These are phyloP conservation scores for Cicer cuneatum DNA, from an alignment of 306 rosid genomes.

Conservation along the genomic window DNA sequence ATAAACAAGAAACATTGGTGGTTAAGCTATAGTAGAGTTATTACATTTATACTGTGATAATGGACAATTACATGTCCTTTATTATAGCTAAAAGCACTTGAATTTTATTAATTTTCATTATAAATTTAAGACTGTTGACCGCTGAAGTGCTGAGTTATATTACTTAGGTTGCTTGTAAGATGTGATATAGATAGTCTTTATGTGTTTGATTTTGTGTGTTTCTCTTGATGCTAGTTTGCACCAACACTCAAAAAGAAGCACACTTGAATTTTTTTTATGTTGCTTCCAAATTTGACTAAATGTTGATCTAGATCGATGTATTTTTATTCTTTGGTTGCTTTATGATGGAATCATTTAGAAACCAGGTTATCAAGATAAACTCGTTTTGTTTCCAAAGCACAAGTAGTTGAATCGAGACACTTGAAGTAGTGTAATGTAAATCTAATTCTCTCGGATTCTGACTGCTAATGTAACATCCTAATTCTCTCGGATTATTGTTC, in stretches of 20 bases:
- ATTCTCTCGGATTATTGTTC: too few species aligned
- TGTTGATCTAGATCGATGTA: not conserved
- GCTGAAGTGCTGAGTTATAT: not conserved
- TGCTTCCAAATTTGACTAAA: not conserved
- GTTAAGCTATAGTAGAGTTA: constrained; percentile 19
- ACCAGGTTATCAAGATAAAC: too few species aligned
- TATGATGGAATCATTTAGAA: too few species aligned
- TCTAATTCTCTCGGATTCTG: too few species aligned
- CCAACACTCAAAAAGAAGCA: not conserved
- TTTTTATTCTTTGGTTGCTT: not conserved
- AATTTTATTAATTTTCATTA: constrained; percentile 34
- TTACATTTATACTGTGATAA: constrained; percentile 34
- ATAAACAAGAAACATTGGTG: constrained; percentile 44
- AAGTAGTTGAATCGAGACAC: too few species aligned
- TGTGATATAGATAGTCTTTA: not conserved
- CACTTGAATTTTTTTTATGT: not conserved
- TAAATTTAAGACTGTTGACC: constrained; percentile 18
- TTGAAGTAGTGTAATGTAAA: too few species aligned
- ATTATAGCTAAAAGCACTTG: constrained; percentile 37
- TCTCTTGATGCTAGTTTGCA: not conserved
- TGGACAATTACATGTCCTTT: constrained; percentile 42
- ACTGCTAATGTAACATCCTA: too few species aligned
- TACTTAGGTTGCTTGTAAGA: not conserved
- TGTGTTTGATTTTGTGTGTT: not conserved
- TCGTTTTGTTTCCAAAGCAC: too few species aligned